Percentiles rank a stretch among this genome's conserved stretches.
phyloP scores from a whole-genome alignment of 192 early-diverging fungal species.

The Backusella liffmaniae region DNA sequence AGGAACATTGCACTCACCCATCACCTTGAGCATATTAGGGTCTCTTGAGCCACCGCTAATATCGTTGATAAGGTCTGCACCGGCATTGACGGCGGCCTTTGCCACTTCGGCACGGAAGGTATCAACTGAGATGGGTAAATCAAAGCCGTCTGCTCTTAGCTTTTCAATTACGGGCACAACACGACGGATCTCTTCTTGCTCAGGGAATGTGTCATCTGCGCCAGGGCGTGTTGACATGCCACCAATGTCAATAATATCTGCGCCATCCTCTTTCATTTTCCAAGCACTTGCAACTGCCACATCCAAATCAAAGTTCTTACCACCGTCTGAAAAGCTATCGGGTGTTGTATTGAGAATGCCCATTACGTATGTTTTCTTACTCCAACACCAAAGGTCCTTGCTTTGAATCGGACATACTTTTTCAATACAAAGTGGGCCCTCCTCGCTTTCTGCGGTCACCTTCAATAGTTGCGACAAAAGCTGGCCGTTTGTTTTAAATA shows the following conservation, averaged over 20 bases:
- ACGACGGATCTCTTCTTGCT: conserved; percentile 78
- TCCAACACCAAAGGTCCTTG: conserved; percentile 56
- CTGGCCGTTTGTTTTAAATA: conserved; percentile 76
- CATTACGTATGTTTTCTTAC: conserved; percentile 81
- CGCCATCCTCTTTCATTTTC: conserved; percentile 71
- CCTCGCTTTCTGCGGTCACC: conserved; percentile 37
- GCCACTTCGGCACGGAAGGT: conserved; percentile 89
- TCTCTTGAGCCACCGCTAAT: conserved; percentile 87
- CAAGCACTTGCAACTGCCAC: conserved; percentile 65
- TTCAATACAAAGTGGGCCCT: conserved; percentile 43
- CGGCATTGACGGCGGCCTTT: conserved; percentile 80
- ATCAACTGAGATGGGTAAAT: conserved; percentile 88
- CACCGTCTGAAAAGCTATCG: conserved; percentile 96
- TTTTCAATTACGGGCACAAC: conserved; percentile 85
- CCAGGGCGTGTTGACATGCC: conserved; percentile 92
- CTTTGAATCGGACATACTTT: conserved; percentile 52
- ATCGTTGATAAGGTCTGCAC: conserved; percentile 95
- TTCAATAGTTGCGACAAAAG: conserved; percentile 61
- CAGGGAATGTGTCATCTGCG: conserved; percentile 67
- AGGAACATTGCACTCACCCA: conserved; percentile 78
- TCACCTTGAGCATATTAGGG: conserved; percentile 72
- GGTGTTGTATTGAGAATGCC: conserved; percentile 97
- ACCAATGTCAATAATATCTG: conserved; percentile 94
- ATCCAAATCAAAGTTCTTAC: conserved; percentile 60
- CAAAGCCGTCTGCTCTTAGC: conserved; percentile 61